A percentile compares a stretch with the other conserved stretches of the same genome.
Conservation (phyloP, 129 eudicot genomes). For the Scalesia atractyloides region DNA sequence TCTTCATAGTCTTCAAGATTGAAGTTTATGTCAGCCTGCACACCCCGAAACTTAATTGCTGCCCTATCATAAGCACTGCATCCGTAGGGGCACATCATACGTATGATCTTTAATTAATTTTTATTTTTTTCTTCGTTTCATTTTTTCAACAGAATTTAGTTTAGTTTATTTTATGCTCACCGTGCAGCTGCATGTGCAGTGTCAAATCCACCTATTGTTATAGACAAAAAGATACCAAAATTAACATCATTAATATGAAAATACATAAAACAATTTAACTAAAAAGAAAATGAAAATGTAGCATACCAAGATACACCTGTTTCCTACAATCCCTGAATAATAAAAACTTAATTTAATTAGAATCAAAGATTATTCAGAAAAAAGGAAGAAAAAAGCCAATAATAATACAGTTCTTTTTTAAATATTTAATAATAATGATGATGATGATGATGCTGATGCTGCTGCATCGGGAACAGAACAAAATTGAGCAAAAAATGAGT, state of each 20-base stretch:
- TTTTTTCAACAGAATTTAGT: not conserved
- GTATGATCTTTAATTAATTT: not conserved
- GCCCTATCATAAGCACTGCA: slow-evolving; percentile 87
- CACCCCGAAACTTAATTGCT: slow-evolving; percentile 80
- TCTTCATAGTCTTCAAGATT: slow-evolving; percentile 61
- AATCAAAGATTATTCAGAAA: not conserved
- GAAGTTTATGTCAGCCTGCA: slow-evolving; percentile 80
- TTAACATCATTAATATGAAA: not conserved
- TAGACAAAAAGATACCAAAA: not conserved
- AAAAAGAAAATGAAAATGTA: not conserved
- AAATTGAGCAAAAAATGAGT: not conserved
- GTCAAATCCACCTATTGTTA: slow-evolving; percentile 74
- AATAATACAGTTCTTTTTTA: not conserved
- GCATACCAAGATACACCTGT: slow-evolving; percentile 82
- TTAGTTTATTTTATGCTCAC: slow-evolving; percentile 37
- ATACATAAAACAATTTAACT: not conserved
- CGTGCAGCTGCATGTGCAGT: slow-evolving; percentile 92
- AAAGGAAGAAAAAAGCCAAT: not conserved
- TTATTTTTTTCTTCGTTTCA: not conserved
- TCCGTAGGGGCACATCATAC: slow-evolving; percentile 18
- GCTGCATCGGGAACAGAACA: slow-evolving; percentile 18
- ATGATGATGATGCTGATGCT: not conserved
- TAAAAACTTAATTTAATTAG: slow-evolving; percentile 13
- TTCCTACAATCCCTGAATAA: slow-evolving; percentile 81
- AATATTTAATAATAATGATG: not conserved